phyloP scores from a whole-genome alignment of 2,329 filamentous ascomycete genomes.

The Penicillium paneum region DNA sequence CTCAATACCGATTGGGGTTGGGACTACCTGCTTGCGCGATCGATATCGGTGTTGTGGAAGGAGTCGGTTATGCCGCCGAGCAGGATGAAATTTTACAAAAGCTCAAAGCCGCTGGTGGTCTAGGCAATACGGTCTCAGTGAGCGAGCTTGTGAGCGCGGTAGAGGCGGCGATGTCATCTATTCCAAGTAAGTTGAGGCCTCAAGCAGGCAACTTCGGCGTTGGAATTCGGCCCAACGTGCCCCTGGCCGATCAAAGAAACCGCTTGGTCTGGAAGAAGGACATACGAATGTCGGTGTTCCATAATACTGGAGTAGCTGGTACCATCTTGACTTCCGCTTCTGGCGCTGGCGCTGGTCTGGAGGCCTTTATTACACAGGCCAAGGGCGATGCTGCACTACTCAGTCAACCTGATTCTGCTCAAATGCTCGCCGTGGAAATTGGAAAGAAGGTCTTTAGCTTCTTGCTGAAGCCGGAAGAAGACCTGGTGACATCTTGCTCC shows the following conservation, averaged over 20 bases:
- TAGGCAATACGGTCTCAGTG: background rate
- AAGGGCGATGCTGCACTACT: constrained; percentile 2
- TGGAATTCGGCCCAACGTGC: background rate
- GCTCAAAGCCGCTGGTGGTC: background rate
- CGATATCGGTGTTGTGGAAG: constrained; percentile 2
- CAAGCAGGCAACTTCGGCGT: background rate
- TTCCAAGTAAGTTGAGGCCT: background rate
- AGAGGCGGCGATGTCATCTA: background rate
- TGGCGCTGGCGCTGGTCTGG: background rate
- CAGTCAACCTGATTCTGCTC: background rate
- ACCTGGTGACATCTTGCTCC: constrained; percentile 18
- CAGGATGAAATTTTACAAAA: background rate
- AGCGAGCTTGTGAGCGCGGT: background rate
- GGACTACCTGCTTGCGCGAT: background rate
- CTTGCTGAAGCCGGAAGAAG: constrained; percentile 18
- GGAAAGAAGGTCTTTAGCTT: constrained; percentile 20
- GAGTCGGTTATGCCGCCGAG: constrained; percentile 1
- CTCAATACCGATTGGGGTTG: background rate
- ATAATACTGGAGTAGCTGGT: background rate
- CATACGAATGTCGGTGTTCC: background rate
- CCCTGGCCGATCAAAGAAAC: background rate
- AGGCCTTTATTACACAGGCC: constrained; percentile 3
- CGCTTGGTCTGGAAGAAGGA: constrained; percentile 3
- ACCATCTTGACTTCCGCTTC: background rate
- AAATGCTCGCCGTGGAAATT: constrained; percentile 18